Evolutionary conservation across 371 early-diverging fungal species (phyloP).

Genomic region (Syncephalastrum sp.): DNA sequence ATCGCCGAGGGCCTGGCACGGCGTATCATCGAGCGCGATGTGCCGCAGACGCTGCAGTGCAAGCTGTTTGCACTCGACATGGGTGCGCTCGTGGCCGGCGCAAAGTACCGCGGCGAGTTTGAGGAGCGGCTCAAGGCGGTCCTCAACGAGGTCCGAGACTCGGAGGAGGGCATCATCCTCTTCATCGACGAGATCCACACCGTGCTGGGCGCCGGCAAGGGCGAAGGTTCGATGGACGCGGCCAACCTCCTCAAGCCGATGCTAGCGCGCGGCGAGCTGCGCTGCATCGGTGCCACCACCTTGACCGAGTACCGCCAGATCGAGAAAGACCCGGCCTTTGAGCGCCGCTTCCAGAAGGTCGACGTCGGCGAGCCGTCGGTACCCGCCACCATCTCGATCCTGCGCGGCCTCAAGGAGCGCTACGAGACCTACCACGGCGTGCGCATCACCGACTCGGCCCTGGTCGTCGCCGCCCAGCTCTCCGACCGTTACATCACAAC

Average conservation of each 20-base stretch:
- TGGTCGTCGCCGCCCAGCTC: constrained; percentile 79
- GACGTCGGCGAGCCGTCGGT: constrained; percentile 82
- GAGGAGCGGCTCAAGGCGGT: constrained; percentile 80
- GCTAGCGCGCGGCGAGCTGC: constrained; percentile 75
- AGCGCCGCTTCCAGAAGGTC: constrained; percentile 87
- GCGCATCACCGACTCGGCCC: constrained; percentile 77
- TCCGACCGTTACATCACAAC: constrained; percentile 81
- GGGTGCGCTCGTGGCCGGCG: constrained; percentile 76
- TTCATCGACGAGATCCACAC: constrained; percentile 88
- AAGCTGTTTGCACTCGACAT: constrained; percentile 77
- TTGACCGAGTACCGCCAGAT: constrained; percentile 80
- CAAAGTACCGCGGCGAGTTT: constrained; percentile 80
- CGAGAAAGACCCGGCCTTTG: constrained; percentile 88
- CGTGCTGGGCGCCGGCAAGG: constrained; percentile 73
- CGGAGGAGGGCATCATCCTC: constrained; percentile 69
- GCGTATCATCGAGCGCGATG: constrained; percentile 73
- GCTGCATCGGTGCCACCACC: constrained; percentile 87
- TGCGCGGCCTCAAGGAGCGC: constrained; percentile 82
- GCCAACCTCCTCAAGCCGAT: constrained; percentile 84
- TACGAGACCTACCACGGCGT: constrained; percentile 88
- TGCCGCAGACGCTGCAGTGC: constrained; percentile 69
- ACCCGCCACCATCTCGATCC: constrained; percentile 79
- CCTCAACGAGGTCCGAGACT: constrained; percentile 66
- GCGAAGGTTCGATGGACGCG: constrained; percentile 72
- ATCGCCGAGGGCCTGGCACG: constrained; percentile 69